Evolutionary conservation across 2,329 filamentous ascomycete species (phyloP).

Genomic region (Lecanoromycetidae sp.): DNA sequence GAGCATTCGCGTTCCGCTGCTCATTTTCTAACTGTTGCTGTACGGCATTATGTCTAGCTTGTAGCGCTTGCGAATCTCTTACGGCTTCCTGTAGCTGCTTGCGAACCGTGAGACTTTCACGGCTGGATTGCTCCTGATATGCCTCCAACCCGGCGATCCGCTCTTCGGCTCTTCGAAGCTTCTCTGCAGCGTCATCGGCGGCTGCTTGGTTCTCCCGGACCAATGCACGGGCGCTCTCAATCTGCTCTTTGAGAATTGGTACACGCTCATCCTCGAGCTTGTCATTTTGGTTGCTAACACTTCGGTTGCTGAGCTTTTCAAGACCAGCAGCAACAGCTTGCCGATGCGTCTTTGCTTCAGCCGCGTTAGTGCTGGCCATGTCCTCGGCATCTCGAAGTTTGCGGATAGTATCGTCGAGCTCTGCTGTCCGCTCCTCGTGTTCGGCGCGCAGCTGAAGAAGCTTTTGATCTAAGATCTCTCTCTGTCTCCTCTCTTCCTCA

Average conservation of each 20-base stretch:
- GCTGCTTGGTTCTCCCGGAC: constrained; percentile 83
- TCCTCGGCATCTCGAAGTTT: constrained; percentile 78
- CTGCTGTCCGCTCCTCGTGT: constrained; percentile 65
- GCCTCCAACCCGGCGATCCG: constrained; percentile 91
- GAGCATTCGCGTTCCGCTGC: constrained; percentile 85
- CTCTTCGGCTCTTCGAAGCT: constrained; percentile 84
- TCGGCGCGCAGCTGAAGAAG: constrained; percentile 66
- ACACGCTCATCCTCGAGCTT: constrained; percentile 44
- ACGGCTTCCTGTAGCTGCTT: constrained; percentile 78
- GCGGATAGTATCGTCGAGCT: constrained; percentile 62
- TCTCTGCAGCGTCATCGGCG: constrained; percentile 75
- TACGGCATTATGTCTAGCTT: constrained; percentile 68
- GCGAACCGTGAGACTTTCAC: constrained; percentile 79
- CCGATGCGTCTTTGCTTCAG: constrained; percentile 76
- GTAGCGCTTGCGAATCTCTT: constrained; percentile 70
- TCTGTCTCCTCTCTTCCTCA: constrained; percentile 65
- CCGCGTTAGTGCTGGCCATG: constrained; percentile 71
- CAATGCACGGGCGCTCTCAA: constrained; percentile 63
- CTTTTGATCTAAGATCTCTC: constrained; percentile 65
- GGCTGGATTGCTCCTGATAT: constrained; percentile 92
- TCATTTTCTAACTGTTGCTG: constrained; percentile 73
- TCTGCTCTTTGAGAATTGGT: constrained; percentile 62
- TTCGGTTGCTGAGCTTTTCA: constrained; percentile 46
- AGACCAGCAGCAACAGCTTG: constrained; percentile 72
- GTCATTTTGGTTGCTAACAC: constrained; percentile 43